Base-by-base conservation (phyloP, 1,139 yeast species). In the Neolecta irregularis region DNA sequence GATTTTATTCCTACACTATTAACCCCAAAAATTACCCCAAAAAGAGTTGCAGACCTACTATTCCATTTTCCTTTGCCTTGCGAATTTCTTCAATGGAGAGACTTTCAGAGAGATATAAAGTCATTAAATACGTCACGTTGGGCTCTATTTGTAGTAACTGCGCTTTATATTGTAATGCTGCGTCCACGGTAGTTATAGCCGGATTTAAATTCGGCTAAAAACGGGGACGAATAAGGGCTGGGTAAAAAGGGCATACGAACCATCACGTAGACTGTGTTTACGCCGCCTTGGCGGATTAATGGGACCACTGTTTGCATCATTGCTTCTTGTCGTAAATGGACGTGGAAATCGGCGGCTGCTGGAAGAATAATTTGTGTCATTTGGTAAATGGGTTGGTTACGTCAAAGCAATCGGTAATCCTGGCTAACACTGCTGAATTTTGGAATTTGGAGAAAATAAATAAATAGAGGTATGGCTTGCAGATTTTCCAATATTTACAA, bases 221-320 rank as follows among this genome's bases (percentile, higher is more conserved):
- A 6, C 16, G 20, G 9, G 11, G 16, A 12, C 12, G 9, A 16
- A 26, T 20, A 32, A 24, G 36, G 16, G 15, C 16, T 32, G 2
- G 5, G 9, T 9, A 11, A 8, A 11, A n/a, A 15, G 13, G 13
- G 12, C 20, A 26, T 20, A 28, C 11, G 4, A 3, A 28, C 49
- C 99, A 91, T 88, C 43, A 88, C 73, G 48, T 81, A 88, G 3
- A 91, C 93, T 35, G 83, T 73, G 2, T 93, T 75, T 13, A 79
- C 65, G 38, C 99, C 98, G 31, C 99, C 98, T 43, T 73, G 71
- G 46, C 74, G 69, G 12, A 88, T 78, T 0, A 93, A 77, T 6
- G 98, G 98, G 0, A 95, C 69, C 24, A 85, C 81, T 23, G 80
- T 65, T 47, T 80, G 75, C 77, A 81, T 81, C 94, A 91, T 81